Conservation (phyloP, 805 yeast genomes). For the Teunomyces kruisii region DNA sequence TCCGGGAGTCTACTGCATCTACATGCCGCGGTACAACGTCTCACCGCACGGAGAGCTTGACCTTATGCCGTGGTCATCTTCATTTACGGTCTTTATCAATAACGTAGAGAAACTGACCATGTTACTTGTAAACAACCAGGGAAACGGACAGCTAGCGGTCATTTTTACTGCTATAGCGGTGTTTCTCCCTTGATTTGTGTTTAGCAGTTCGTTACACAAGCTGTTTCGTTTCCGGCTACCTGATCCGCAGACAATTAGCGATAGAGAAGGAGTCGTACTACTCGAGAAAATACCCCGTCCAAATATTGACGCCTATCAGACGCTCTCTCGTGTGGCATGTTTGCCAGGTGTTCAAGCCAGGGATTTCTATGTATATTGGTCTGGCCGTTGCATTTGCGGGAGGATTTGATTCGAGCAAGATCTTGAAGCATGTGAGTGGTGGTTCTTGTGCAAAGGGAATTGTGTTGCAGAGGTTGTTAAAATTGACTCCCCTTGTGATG, state of each 20-base stretch:
- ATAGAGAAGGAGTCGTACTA: no score
- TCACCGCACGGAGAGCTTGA: background rate
- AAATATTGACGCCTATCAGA: no score
- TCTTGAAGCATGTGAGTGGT: slow-evolving; percentile 3
- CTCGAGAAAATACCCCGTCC: no score
- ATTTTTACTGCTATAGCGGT: slow-evolving; percentile 1
- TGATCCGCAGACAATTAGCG: no score
- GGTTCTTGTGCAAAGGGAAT: background rate
- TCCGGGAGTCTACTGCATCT: slow-evolving; percentile 13
- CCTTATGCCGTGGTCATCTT: slow-evolving; percentile 5
- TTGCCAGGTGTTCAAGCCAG: slow-evolving; percentile 7
- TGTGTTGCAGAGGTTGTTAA: background rate
- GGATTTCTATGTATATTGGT: background rate
- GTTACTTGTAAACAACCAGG: no score
- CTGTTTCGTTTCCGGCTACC: slow-evolving; percentile 6
- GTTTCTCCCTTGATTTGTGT: slow-evolving; percentile 1
- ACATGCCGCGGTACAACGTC: slow-evolving; percentile 9
- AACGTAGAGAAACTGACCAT: slow-evolving; percentile 1
- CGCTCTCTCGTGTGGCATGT: no score
- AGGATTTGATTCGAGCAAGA: slow-evolving; percentile 9
- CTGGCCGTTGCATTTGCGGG: slow-evolving; percentile 8
- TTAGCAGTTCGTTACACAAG: background rate
- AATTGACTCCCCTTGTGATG: slow-evolving; percentile 5
- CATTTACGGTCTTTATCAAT: slow-evolving; percentile 2
- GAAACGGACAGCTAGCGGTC: slow-evolving; percentile 2